A percentile compares a stretch with the other conserved stretches of the same genome.
phyloP scores from a whole-genome alignment of 2,329 filamentous ascomycete genomes.

The Apiospora hydei region DNA sequence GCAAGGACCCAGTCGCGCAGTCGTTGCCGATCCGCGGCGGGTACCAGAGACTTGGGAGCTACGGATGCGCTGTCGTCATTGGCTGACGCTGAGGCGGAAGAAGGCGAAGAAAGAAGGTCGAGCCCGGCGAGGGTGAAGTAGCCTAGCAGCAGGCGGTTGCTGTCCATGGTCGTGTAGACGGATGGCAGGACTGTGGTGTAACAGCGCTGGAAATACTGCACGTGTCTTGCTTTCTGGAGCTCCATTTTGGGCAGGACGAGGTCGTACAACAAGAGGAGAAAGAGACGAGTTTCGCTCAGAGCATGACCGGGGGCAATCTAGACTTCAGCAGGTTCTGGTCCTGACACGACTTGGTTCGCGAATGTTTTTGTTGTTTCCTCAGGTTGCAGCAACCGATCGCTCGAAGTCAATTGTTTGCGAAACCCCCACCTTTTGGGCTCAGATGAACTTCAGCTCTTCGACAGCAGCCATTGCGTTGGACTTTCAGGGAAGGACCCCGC shows the following conservation, averaged over 20 bases:
- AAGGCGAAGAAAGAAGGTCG: conserved; percentile 75
- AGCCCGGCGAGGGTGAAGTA: conserved; percentile 89
- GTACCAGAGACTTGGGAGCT: conserved; percentile 57
- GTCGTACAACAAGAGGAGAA: not conserved
- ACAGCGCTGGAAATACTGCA: conserved; percentile 93
- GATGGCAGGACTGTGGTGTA: conserved; percentile 81
- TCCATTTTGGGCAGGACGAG: conserved; percentile 23
- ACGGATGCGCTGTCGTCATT: conserved; percentile 53
- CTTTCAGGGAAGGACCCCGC: conserved; percentile 3
- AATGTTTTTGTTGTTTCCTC: conserved; percentile 4
- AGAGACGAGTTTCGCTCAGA: not conserved
- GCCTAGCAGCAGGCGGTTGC: conserved; percentile 86
- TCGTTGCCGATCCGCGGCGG: conserved; percentile 49
- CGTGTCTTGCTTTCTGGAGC: conserved; percentile 71
- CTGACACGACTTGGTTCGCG: not conserved
- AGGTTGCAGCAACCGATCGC: not conserved
- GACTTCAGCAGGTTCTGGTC: not conserved
- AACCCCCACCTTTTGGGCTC: conserved; percentile 11
- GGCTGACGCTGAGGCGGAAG: conserved; percentile 50
- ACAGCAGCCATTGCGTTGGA: not conserved
- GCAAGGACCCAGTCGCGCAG: conserved; percentile 81
- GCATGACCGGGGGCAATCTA: not conserved
- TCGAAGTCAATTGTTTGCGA: conserved; percentile 6
- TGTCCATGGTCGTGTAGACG: conserved; percentile 87
- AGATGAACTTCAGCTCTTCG: not conserved